phyloP scores from a whole-genome alignment of 345 rosid species.

The Citrus glauca region DNA sequence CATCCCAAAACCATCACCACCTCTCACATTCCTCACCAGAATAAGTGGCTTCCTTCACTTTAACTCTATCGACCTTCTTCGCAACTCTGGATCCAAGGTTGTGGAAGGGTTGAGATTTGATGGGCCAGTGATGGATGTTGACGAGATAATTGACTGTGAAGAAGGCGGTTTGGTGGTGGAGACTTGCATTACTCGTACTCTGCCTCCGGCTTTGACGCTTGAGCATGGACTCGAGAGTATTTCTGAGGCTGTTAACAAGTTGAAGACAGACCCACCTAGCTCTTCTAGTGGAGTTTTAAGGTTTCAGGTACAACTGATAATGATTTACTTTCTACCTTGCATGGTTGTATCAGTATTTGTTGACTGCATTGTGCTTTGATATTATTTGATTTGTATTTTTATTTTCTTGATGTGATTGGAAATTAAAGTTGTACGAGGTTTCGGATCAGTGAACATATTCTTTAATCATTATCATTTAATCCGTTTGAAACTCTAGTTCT shows the following conservation, averaged over 20 bases:
- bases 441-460: background rate
- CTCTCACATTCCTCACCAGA: slow-evolving; percentile 14
- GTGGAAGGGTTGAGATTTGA: slow-evolving; percentile 51
- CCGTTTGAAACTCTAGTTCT: background rate
- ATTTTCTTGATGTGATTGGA: background rate
- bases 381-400: background rate
- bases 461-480: background rate
- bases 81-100: slow-evolving; percentile 3
- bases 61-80: slow-evolving; percentile 4
- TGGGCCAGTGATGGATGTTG: slow-evolving; percentile 40
- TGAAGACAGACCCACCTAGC: slow-evolving; percentile 60
- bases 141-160: slow-evolving; percentile 28
- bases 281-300: slow-evolving; percentile 55
- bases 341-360: background rate
- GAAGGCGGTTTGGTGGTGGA: slow-evolving; percentile 56
- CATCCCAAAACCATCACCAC: background rate
- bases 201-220: slow-evolving; percentile 83
- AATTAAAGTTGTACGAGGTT: background rate
- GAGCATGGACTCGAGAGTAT: slow-evolving; percentile 59
- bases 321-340: background rate
- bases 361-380: background rate
- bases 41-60: slow-evolving; percentile 4
- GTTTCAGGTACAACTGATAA: slow-evolving; percentile 54
- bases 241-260: slow-evolving; percentile 48
- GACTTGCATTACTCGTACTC: slow-evolving; percentile 57